Conservation (phyloP, 768 basidiomycete genomes). For the Stropharia rugosoannulata region DNA sequence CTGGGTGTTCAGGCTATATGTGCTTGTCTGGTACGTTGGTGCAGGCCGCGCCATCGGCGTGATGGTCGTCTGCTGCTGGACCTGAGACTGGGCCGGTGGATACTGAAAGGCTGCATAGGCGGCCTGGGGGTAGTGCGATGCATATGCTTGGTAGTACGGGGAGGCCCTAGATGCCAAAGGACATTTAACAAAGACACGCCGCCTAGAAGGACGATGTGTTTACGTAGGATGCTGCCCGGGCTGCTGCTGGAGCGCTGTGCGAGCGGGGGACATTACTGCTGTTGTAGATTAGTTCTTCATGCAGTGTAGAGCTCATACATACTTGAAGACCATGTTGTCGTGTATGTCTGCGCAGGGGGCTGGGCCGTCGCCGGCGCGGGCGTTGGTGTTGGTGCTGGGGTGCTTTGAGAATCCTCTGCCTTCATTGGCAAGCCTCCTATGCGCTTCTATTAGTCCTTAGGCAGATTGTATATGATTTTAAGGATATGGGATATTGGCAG, state of each 20-base stretch:
- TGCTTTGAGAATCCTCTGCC: constrained; percentile 2
- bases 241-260: constrained; percentile 68
- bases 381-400: constrained; percentile 7
- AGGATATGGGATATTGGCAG: no score
- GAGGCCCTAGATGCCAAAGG: constrained; percentile 33
- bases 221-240: constrained; percentile 42
- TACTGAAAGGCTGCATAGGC: constrained; percentile 48
- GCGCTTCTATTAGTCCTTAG: background rate
- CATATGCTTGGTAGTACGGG: constrained; percentile 46
- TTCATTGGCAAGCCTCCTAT: background rate
- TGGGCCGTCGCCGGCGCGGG: constrained; percentile 8
- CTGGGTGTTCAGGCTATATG: constrained; percentile 18
- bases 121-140: constrained; percentile 43
- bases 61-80: constrained; percentile 23
- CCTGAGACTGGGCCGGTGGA: constrained; percentile 29
- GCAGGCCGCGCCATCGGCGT: constrained; percentile 12
- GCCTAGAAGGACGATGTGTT: constrained; percentile 21
- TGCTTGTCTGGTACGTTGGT: constrained; percentile 20
- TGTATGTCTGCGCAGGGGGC: constrained; percentile 26
- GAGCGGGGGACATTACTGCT: constrained; percentile 53
- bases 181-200: constrained; percentile 17
- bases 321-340: constrained; percentile 34
- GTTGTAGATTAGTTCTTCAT: constrained; percentile 2
- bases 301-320: constrained; percentile 6
- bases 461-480: background rate